phyloP scores from a whole-genome alignment of 176 grass and related monocot genomes.

The Olyra latifolia region DNA sequence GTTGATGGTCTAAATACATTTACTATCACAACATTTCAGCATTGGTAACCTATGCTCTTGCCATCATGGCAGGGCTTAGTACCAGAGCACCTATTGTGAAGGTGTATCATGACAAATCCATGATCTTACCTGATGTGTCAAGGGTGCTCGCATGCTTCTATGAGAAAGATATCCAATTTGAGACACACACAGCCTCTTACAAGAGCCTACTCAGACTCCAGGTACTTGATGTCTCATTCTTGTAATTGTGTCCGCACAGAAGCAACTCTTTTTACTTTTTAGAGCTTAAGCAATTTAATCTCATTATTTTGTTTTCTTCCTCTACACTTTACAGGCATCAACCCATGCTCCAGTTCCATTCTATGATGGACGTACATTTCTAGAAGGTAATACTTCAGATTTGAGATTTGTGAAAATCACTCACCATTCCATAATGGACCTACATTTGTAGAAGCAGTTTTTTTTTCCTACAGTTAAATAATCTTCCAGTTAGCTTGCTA shows the following conservation, averaged over 20 bases:
- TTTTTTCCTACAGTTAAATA: conserved; percentile 14
- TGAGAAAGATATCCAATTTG: conserved; percentile 73
- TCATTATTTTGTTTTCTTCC: background rate
- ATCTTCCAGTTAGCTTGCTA: conserved; percentile 18
- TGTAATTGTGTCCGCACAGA: background rate
- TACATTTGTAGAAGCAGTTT: conserved; percentile 9
- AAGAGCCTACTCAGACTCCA: conserved; percentile 77
- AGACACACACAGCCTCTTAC: conserved; percentile 32
- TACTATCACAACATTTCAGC: conserved; percentile 19
- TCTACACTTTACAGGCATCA: conserved; percentile 50
- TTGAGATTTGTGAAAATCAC: conserved; percentile 24
- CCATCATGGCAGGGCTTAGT: conserved; percentile 51
- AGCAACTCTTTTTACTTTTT: conserved; percentile 17
- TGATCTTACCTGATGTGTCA: conserved; percentile 70
- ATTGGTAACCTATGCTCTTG: conserved; percentile 24
- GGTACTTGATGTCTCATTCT: conserved; percentile 47
- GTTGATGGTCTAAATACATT: conserved; percentile 13
- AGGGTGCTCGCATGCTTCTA: conserved; percentile 84
- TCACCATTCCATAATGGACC: background rate
- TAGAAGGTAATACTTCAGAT: conserved; percentile 58
- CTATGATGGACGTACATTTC: conserved; percentile 65
- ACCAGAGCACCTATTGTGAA: conserved; percentile 49
- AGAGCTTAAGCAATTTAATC: conserved; percentile 12
- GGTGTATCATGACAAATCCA: conserved; percentile 76
- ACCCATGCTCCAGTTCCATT: conserved; percentile 61